Evolutionary conservation across 495 filamentous ascomycete species (phyloP).

Genomic region (Trypethelium eluteriae): DNA sequence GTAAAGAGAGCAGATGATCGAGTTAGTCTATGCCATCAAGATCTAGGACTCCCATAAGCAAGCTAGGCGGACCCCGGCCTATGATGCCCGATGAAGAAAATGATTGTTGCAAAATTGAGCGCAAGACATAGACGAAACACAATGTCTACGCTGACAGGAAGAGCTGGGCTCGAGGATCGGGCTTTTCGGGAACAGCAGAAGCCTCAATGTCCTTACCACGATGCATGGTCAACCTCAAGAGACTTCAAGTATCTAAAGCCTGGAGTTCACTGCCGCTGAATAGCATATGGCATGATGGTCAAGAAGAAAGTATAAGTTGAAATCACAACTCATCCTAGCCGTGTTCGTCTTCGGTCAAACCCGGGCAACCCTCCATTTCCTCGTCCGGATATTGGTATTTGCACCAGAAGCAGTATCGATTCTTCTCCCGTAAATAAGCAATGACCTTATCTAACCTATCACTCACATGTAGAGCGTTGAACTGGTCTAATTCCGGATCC

Average conservation of each 20-base stretch:
- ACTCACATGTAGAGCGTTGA: constrained; percentile 56
- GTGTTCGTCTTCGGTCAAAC: constrained; percentile 84
- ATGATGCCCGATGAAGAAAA: too few relatives aligned
- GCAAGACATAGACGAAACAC: too few relatives aligned
- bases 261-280: not conserved
- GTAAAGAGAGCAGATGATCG: too few relatives aligned
- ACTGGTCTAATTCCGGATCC: constrained; percentile 77
- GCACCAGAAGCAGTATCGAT: constrained; percentile 95
- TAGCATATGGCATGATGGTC: not conserved
- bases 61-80: too few relatives aligned
- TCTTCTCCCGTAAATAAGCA: constrained; percentile 56
- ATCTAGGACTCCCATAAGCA: too few relatives aligned
- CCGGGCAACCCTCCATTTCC: constrained; percentile 80
- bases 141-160: too few relatives aligned
- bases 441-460: constrained; percentile 62
- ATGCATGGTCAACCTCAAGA: not conserved
- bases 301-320: not conserved
- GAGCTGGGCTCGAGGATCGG: too few relatives aligned
- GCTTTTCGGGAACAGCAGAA: too few relatives aligned
- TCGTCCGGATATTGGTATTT: constrained; percentile 67
- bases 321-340: constrained; percentile 43
- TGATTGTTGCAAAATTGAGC: too few relatives aligned
- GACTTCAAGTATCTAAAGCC: not conserved
- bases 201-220: too few relatives aligned
- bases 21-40: too few relatives aligned